Evolutionary conservation across 2,329 filamentous ascomycete species (phyloP), one percentile per base, ranked within the genome.

Genomic region (Ophiobolus disseminans): DNA sequence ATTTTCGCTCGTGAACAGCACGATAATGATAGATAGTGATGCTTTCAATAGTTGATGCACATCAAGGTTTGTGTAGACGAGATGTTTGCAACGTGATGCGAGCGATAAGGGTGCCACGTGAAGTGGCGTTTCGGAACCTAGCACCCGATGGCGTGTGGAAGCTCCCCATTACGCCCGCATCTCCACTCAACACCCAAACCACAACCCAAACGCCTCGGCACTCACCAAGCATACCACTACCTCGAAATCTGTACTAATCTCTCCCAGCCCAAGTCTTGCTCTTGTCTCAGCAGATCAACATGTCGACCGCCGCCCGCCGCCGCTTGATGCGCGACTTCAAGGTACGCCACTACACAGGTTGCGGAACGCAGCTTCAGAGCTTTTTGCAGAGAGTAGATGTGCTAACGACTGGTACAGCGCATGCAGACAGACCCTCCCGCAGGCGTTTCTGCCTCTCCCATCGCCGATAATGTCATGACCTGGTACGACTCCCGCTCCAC

Each of bases 261-360:
- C n/a, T 13, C 11, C 11, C 9, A 8, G 34, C 13, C 7, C 17
- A 5, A 19, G n/a, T 30, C 32, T 31, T 8, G 25, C 10, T 23
- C 11, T 35, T 25, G 30, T 21, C 40, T n/a, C 21, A 26, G 3
- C 16, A 14, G 23, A 13, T 14, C 32, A 43, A 30, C 35, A 91
- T 90, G 93, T 97, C 93, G 67, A 97, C 94, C 57, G 89, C 93
- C 63, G 94, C 94, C 63, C 89, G 94, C 73, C 90, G 94, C 73
- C 91, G 94, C 73, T 82, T 99, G 75, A 97, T 99, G 94, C 90
- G 94, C 75, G 94, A 97, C 81, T 97, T 97, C 85, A 97, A 97
- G 89, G 91, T 95, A 75, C 52, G 84, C 71, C 60, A 62, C 64
- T 51, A 28, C 21, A 5, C 13, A 14, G 5, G 17, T 13, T 8